Evolutionary conservation across 1,139 yeast species (phyloP), one percentile per base, ranked within the genome.

Genomic region (Suhomyces taliae): DNA sequence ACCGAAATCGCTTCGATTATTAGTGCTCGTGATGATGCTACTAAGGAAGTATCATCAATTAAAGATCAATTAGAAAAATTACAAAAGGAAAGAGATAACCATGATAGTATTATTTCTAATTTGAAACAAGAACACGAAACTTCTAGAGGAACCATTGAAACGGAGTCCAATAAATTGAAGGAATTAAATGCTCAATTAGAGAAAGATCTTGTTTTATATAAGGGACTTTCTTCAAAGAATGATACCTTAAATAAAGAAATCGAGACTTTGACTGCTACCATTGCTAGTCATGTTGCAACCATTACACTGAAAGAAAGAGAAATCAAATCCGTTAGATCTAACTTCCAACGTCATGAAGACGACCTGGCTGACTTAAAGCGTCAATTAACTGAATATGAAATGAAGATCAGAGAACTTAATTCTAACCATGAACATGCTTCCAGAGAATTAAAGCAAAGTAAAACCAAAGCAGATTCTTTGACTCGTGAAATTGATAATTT

Each of bases 101-200:
- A 62, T 41, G 52, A 52, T n/a, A 50, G 48, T 7, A 41, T 46
- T 1, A 52, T 66, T 29, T 57, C 41, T 1, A 32, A 46, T 2
- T 55, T 68, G 42, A 57, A 59, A 39, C 48, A 51, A 8, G 64
- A 64, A 34, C 59, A 58, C 35, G 58, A 52, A 42, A 33, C 50
- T 4, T 45, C 56, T 6, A 48, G 43, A 12, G 32, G 49, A 5
- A 15, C 44, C 6, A 29, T 51, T 7, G 44, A 52, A 14, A 27
- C 48, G 8, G 60, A 62, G 38, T 43, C 46, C 8, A 43, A 41
- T 3, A 53, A 54, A 38, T 51, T 62, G 43, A 55, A 54, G 36
- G 47, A 45, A 8, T 41, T 46, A 19, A 51, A 53, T 11, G 6
- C 38, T 6, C 32, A 43, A 15, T 40, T 54, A 34, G 54, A 55